Conservation (phyloP, 176 grass and related monocot genomes). For the Raddia guianensis region DNA sequence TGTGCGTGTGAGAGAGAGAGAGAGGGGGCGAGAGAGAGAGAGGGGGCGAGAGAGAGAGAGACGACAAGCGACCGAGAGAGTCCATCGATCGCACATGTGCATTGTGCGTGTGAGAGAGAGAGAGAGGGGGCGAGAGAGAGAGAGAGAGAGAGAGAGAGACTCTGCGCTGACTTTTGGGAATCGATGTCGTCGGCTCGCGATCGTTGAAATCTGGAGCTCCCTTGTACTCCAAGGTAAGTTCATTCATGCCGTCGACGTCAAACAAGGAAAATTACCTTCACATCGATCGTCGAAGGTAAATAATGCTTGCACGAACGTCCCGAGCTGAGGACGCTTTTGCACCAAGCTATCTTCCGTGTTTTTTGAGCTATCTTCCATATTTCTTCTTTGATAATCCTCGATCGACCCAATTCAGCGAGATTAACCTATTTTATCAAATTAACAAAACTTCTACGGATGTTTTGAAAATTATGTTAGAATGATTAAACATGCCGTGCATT, state of each 20-base stretch:
- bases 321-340: constrained; percentile 2
- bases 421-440: neutral
- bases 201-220: constrained; percentile 10
- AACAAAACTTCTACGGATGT: neutral
- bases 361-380: too few species aligned
- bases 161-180: constrained; percentile 38
- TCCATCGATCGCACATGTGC: neutral
- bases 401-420: neutral
- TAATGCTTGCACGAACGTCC: neutral
- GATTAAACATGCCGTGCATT: too few species aligned
- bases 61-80: constrained; percentile 19
- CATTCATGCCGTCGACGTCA: neutral
- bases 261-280: constrained; percentile 34
- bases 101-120: too few species aligned
- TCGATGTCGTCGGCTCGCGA: constrained; percentile 26
- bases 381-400: too few species aligned
- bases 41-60: neutral
- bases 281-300: constrained; percentile 38
- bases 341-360: neutral
- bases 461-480: neutral
- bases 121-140: neutral
- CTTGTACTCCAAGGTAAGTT: constrained; percentile 35
- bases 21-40: neutral
- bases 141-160: neutral
- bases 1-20: too few species aligned